Evolutionary conservation across 2,329 filamentous ascomycete species (phyloP).

Genomic region (Aspergillus amoenus): DNA sequence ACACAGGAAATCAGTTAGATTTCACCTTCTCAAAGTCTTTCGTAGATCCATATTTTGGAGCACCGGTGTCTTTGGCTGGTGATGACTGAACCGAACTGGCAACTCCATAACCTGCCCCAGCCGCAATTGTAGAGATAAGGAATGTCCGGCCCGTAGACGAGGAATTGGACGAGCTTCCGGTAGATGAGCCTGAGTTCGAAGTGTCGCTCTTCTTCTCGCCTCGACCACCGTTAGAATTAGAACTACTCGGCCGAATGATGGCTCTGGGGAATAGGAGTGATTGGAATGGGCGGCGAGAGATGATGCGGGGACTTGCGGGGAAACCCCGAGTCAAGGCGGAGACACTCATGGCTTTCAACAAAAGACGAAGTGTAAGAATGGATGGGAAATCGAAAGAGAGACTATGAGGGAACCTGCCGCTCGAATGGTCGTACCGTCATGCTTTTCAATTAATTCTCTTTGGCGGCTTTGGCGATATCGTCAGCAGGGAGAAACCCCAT

Average conservation of each 20-base stretch:
- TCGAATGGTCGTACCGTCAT: background rate
- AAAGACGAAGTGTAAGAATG: background rate
- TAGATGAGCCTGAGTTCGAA: conserved; percentile 16
- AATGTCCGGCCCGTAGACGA: conserved; percentile 50
- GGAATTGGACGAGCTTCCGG: conserved; percentile 27
- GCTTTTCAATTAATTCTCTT: background rate
- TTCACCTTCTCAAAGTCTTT: conserved; percentile 42
- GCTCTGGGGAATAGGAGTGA: conserved; percentile 6
- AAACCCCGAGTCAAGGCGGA: conserved; percentile 22
- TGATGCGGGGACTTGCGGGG: conserved; percentile 28
- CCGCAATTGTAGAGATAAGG: conserved; percentile 51
- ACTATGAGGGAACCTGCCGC: background rate
- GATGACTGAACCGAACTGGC: conserved; percentile 43
- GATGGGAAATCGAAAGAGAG: too few species aligned
- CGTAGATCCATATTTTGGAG: conserved; percentile 39
- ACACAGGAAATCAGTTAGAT: background rate
- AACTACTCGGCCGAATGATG: conserved; percentile 22
- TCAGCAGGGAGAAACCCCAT: background rate
- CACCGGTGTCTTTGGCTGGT: conserved; percentile 14
- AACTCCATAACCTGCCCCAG: conserved; percentile 52
- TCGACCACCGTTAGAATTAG: conserved; percentile 1
- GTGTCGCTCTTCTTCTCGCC: conserved; percentile 15
- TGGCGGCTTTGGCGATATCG: background rate
- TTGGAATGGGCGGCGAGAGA: conserved; percentile 21
- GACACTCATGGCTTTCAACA: conserved; percentile 23